Evolutionary conservation across 192 early-diverging fungal genomes (phyloP), one percentile per base, ranked within the genome.

Genomic region (Backusella tarrabulga): DNA sequence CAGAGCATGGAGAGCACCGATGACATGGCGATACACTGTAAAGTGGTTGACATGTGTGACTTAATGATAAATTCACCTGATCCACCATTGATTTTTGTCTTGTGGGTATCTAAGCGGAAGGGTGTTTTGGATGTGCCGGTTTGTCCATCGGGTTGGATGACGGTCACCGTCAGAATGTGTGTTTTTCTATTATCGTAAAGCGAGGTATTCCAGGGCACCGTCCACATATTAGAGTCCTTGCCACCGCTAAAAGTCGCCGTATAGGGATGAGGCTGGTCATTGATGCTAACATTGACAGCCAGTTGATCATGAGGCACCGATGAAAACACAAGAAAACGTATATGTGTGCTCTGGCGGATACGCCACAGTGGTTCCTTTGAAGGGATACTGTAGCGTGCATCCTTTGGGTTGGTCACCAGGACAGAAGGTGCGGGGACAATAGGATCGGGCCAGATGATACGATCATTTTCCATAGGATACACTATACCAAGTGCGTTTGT

Each of bases 331-430:
- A 98, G 84, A 36, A 93, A 86, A 29, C 96, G 91, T 68, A 98
- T 92, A 68, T 93, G 90, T 23, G 83, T 88, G 68, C 92, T 94
- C 5, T 76, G 32, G 2, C 73, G 78, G 36, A 96, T 93, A 41
- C 86, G 79, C 35, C 83, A 63, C 21, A 90, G 79, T 4, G 96
- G 96, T 80, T 97, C 95, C 42, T 90, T 88, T 17, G 80, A 80
- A 6, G 89, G 90, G 67, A 96, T 83, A 60, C 90, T 69, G 77
- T 88, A 97, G 32, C 92, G 85, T 0, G 92, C 91, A 76, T 97
- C 94, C 71, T 97, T 96, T 38, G 97, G 97, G 71, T 95, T 94
- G 0, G 97, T 96, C 14, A 96, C 87, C 17, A 97, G 81, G 11
- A 98, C 87, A 0, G 96, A 85, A 3, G 97, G 97, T 26, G 90